Conservation (phyloP, 148 eudicot genomes). For the Nyssa sinensis region DNA sequence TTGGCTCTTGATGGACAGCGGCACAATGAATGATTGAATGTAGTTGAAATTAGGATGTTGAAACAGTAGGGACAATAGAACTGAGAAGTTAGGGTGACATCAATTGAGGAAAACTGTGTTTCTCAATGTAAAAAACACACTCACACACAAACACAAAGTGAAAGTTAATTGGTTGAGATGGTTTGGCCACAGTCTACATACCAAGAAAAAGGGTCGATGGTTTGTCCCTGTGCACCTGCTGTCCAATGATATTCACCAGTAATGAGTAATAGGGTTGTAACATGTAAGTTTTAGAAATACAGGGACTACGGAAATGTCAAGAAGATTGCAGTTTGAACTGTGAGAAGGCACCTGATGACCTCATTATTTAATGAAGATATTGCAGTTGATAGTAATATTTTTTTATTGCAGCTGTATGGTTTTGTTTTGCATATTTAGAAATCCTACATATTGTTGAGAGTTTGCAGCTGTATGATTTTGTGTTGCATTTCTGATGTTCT, state of each 20-base stretch:
- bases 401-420: background rate
- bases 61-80: background rate
- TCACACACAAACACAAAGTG: too few species aligned
- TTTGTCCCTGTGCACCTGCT: background rate
- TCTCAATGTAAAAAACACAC: background rate
- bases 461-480: background rate
- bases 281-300: slow-evolving; percentile 2
- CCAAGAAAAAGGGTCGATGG: too few species aligned
- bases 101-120: background rate
- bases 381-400: background rate
- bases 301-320: background rate
- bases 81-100: background rate
- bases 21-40: background rate
- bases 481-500: background rate
- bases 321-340: background rate
- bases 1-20: background rate
- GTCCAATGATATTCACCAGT: too few species aligned
- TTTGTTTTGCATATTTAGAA: background rate
- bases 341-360: background rate
- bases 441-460: background rate
- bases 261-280: background rate
- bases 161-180: background rate
- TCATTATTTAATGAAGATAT: background rate
- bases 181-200: too few species aligned
- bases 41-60: slow-evolving; percentile 4